Evolutionary conservation across 1,139 yeast species (phyloP).

Genomic region (Geotrichum restrictum): DNA sequence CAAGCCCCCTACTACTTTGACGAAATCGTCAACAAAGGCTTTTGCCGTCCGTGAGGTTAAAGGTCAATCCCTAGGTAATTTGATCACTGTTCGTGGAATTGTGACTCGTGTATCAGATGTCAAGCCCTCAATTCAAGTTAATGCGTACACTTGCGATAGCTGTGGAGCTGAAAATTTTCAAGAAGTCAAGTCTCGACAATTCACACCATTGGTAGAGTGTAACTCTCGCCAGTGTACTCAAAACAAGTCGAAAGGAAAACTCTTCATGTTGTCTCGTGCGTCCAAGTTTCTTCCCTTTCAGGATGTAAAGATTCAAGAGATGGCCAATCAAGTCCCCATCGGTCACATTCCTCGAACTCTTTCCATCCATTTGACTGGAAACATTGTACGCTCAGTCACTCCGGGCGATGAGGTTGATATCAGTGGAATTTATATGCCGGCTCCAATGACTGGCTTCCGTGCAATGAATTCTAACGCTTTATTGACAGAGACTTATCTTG

Average conservation of each 20-base stretch:
- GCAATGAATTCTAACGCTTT: constrained; percentile 83
- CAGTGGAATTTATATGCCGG: constrained; percentile 86
- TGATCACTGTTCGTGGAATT: constrained; percentile 88
- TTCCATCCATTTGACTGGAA: constrained; percentile 82
- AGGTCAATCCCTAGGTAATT: constrained; percentile 77
- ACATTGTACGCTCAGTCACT: constrained; percentile 75
- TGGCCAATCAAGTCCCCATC: constrained; percentile 94
- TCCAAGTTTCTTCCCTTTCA: constrained; percentile 93
- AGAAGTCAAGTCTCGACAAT: constrained; percentile 80
- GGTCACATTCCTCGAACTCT: constrained; percentile 94
- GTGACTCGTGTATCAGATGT: constrained; percentile 95
- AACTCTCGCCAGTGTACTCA: constrained; percentile 72
- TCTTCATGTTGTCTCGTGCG: constrained; percentile 91
- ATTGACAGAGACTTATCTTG: constrained; percentile 88
- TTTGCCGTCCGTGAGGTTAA: constrained; percentile 86
- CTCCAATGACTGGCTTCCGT: constrained; percentile 92
- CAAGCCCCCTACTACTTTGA: constrained; percentile 60
- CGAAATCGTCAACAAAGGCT: constrained; percentile 48
- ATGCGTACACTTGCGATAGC: constrained; percentile 94
- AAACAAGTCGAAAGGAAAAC: constrained; percentile 81
- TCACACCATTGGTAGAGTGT: constrained; percentile 83
- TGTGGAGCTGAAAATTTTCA: constrained; percentile 97
- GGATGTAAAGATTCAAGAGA: constrained; percentile 90
- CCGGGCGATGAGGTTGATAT: constrained; percentile 97
- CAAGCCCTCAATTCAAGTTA: constrained; percentile 84